Evolutionary conservation across 805 yeast species (phyloP).

Genomic region (Ogataea henricii): DNA sequence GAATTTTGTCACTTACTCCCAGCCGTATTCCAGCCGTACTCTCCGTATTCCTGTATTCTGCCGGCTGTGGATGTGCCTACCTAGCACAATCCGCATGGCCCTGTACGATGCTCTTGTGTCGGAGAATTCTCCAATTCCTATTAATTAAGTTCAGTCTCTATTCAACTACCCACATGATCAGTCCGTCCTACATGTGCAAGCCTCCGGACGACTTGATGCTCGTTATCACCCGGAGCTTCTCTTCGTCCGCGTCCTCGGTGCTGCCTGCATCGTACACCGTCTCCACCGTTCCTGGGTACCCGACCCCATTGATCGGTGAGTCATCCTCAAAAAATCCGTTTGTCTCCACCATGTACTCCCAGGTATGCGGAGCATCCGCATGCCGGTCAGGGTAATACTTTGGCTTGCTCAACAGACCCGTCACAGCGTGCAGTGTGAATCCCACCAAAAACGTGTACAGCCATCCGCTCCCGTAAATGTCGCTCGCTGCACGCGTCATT

Average conservation of each 20-base stretch:
- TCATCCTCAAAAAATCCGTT: constrained; percentile 30
- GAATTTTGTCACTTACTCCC: constrained; percentile 3
- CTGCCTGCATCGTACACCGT: constrained; percentile 9
- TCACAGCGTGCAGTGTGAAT: constrained; percentile 16
- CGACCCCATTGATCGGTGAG: constrained; percentile 25
- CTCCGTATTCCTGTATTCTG: not conserved
- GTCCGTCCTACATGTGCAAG: constrained; percentile 16
- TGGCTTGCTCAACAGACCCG: constrained; percentile 21
- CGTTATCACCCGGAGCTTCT: constrained; percentile 16
- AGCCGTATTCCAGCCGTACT: not conserved
- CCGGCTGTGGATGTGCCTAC: no score
- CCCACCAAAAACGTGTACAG: constrained; percentile 19
- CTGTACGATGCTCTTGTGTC: not conserved
- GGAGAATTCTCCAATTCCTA: constrained; percentile 2
- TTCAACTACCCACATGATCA: not conserved
- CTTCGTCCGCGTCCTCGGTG: constrained; percentile 7
- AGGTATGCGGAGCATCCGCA: constrained; percentile 23
- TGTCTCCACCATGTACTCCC: constrained; percentile 22
- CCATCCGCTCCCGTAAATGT: constrained; percentile 27
- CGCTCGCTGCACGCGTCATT: constrained; percentile 18
- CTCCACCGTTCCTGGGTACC: constrained; percentile 21
- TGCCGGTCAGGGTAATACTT: constrained; percentile 22
- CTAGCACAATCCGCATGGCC: not conserved
- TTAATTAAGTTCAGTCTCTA: not conserved
- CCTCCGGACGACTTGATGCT: constrained; percentile 24